Evolutionary conservation across 2,329 filamentous ascomycete genomes (phyloP), one percentile per base, ranked within the genome.

Genomic region (Waltergamsia citrina): DNA sequence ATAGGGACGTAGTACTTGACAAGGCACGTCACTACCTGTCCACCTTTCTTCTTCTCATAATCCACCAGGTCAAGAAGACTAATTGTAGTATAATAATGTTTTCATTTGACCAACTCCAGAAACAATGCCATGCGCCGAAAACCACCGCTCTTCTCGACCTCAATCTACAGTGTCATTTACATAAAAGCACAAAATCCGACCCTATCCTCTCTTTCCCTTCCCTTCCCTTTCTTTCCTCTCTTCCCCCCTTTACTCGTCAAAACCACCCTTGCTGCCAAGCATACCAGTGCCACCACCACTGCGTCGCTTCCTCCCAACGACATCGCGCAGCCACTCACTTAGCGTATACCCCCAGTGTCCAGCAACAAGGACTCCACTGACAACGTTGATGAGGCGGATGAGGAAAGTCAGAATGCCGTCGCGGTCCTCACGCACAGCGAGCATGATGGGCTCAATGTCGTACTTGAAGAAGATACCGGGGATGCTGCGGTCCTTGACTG

Each of bases 381-480:
- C 69, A 14, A 96, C 82, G 58, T 98, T 98, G 43, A 96, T 80
- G 33, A 95, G 61, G 53, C 90, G 78, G 43, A 96, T 71, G 29
- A 88, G 40, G 46, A 98, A 75, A 17, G 72, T 67, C 43, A 94
- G 60, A 38, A 94, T 66, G 28, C 83, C 71, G 37, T 81, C 79
- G 51, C 87, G 77, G 50, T 78, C 77, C 63, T 96, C 90, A 41
- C 81, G 81, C 27, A 98, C 81, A 19, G 82, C 80, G 34, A 98
- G 67, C 55, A 92, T 65, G 48, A 98, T 88, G 2, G 92, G 92
- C 67, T 98, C 92, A 47, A 98, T 95, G 55, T 96, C 90, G 62
- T 94, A 98, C 65, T 96, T 98, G 72, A 98, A 85, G 56, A 96
- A 98, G 41, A 98, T 78, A 21, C 92, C 92, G 0, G 92, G 92